Base-by-base conservation (phyloP, 2,329 filamentous ascomycete genomes). In the Pleomassaria siparia region DNA sequence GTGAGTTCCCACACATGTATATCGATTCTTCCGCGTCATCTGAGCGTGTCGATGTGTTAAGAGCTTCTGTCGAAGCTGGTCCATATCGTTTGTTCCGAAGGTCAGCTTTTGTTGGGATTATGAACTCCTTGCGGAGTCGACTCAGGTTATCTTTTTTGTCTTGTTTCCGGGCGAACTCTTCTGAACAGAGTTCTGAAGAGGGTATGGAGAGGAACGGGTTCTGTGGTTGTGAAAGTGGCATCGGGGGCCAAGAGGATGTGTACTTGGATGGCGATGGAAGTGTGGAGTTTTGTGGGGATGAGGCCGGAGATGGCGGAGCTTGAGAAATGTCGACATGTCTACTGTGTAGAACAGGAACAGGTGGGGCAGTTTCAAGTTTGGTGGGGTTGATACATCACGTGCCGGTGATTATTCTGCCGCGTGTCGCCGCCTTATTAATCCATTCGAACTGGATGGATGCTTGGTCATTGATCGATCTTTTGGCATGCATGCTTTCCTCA, bases 1-100 rank as follows among this genome's bases (percentile, higher is more conserved):
- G 80, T 0, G 90, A 95, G 74, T 96, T 95, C 47, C 91, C 91
- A 56, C 90, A 92, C 54, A 96, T 84, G 70, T 96, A 96, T 49
- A 89, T 85, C 49, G 79, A 81, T 40, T 74, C 72, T 22, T 76
- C 72, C 22, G 60, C 43, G n/a, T 76, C 58, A 12, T 61, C 60
- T 16, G 55, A 49, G 13, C 18, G 16, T 15, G 66, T 51, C 25
- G 65, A 65, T 21, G 9, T 8, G 26, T 35, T 36, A 11, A 11
- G 6, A 10, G 24, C 16, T 6, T 9, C 52, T 30, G 45, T 50
- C 24, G 30, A 41, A 39, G 40, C 40, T 15, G 62, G 60, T 47
- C 55, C 58, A 45, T 60, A 58, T 49, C 78, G 82, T 53, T 77
- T 85, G 54, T 86, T 81, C 65, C 80, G 84, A 37, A 94, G 71